Evolutionary conservation across 1,284 basidiomycete genomes (phyloP).

Genomic region (Trichosporon coremiiforme): DNA sequence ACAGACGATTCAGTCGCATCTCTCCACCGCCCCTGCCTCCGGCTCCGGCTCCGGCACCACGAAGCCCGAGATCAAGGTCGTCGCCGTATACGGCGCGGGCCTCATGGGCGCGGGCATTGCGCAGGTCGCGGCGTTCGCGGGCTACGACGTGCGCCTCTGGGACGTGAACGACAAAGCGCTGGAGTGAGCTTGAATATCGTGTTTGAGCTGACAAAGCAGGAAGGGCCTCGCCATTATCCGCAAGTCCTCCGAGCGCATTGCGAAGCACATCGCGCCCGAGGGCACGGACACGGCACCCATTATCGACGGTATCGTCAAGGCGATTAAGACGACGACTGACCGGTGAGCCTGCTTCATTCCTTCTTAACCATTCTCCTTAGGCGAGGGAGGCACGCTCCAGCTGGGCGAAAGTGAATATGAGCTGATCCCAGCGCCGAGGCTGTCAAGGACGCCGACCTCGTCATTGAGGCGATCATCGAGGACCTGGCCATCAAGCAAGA

Average conservation of each 20-base stretch:
- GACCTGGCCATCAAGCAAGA: conserved; percentile 62
- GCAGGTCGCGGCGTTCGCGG: conserved; percentile 59
- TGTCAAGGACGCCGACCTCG: conserved; percentile 60
- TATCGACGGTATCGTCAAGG: conserved; percentile 50
- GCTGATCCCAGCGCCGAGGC: conserved; percentile 49
- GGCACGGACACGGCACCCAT: conserved; percentile 36
- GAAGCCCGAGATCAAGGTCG: conserved; percentile 42
- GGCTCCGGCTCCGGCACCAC: neutral
- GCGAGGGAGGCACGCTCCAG: too few species aligned
- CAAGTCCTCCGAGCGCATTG: conserved; percentile 61
- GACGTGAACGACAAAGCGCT: conserved; percentile 56
- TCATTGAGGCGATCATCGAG: conserved; percentile 65
- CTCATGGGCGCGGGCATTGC: conserved; percentile 61
- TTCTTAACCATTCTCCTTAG: too few species aligned
- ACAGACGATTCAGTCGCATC: conserved; percentile 31
- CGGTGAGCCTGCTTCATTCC: too few species aligned
- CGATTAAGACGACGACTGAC: conserved; percentile 60
- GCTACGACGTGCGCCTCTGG: conserved; percentile 55
- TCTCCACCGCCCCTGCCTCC: conserved; percentile 23
- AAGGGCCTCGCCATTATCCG: conserved; percentile 60
- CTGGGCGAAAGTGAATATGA: too few species aligned
- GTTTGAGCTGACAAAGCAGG: neutral
- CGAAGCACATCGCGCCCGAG: conserved; percentile 59
- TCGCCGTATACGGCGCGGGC: conserved; percentile 58
- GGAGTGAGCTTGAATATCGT: conserved; percentile 33